Conservation (phyloP, 192 early-diverging fungal genomes). For the Pilaira anomala region DNA sequence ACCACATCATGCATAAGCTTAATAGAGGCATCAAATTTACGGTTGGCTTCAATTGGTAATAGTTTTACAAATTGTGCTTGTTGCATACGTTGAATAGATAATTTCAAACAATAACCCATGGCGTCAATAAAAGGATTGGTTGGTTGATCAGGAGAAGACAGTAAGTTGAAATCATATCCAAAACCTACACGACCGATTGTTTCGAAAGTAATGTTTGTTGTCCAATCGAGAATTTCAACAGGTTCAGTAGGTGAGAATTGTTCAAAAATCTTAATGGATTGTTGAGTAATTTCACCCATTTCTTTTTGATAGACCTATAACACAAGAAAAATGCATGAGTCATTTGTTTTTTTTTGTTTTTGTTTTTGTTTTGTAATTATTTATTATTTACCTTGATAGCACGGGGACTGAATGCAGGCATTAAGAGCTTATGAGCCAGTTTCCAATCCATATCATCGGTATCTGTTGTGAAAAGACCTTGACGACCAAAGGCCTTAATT, state of each 20-base stretch:
- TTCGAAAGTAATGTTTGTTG: constrained; percentile 56
- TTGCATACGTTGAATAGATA: constrained; percentile 11
- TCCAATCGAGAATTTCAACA: constrained; percentile 45
- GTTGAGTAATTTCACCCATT: constrained; percentile 40
- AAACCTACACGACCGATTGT: constrained; percentile 56
- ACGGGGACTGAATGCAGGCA: constrained; percentile 51
- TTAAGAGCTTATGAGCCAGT: constrained; percentile 57
- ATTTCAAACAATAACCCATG: constrained; percentile 29
- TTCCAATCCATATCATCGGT: constrained; percentile 50
- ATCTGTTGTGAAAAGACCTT: constrained; percentile 52
- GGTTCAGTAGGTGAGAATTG: constrained; percentile 27
- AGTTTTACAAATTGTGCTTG: constrained; percentile 35
- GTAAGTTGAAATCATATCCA: constrained; percentile 49
- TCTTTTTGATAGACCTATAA: constrained; percentile 34
- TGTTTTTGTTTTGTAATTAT: background rate
- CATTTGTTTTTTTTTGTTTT: background rate
- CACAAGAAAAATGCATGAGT: no score
- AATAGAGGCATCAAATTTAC: constrained; percentile 35
- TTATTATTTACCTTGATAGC: constrained; percentile 27
- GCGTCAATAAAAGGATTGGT: constrained; percentile 35
- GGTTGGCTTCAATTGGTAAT: constrained; percentile 42
- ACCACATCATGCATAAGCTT: constrained; percentile 43
- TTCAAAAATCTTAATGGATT: constrained; percentile 34
- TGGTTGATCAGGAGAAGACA: constrained; percentile 21
- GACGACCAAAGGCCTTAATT: constrained; percentile 45